Base-by-base conservation (phyloP, 345 rosid species). In the Isatis tinctoria region DNA sequence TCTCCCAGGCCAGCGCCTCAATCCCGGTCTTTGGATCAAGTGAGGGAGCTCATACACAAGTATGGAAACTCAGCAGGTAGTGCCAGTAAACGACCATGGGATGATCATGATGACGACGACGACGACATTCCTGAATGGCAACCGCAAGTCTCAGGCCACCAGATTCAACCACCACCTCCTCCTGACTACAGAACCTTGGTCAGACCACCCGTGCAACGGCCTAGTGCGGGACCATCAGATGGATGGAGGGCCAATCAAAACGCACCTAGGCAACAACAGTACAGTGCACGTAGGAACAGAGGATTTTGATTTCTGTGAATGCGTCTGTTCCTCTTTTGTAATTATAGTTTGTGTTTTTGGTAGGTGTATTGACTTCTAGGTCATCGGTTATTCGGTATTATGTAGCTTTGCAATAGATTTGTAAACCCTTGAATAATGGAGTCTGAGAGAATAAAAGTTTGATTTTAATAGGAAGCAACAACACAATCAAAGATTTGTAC, bases 41-140 rank as follows among this genome's bases (percentile, higher is more conserved):
- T 95, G 47, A 85, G 99, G 67, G 89, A 95, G 65, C 99, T 95
- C 65, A 82, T 95, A 44, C 88, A 84, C 28, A 90, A 83, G 80
- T 95, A 92, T 56, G 99, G 99, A 17, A 92, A 87, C 36, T 70
- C 97, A 41, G 39, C 90, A 24, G 67, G 60, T 48, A 37, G 4
- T 53, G 40, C 49, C 11, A 30, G 54, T 74, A 79, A 84, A 10
- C 68, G 5, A 39, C 41, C 40, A 39, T 94, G 94, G 96, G 77
- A 86, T 48, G 85, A 84, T 39, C 36, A 67, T 3, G 78, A 67
- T 10, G 78, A 88, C 1, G 97, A 92, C 0, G 93, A 87, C 0
- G 97, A 93, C 5, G 97, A 91, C 32, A 95, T 95, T 72, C 98
- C 99, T 1, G 99, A 92, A 76, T 95, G 97, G 99, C 90, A 82